Conservation (phyloP, 2,329 filamentous ascomycete genomes). For the Orbilia quercus region DNA sequence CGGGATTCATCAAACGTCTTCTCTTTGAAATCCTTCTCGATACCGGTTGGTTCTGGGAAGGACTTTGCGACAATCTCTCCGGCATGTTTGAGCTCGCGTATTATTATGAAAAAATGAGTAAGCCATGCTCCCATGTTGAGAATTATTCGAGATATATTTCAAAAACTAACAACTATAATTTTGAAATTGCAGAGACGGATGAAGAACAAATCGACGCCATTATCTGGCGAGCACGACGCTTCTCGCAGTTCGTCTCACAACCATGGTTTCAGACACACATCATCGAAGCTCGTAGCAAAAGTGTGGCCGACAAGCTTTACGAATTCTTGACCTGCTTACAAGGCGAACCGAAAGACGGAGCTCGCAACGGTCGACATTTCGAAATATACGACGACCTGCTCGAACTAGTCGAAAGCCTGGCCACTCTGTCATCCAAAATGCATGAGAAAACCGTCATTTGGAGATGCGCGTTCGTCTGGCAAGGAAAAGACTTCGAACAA, state of each 20-base stretch:
- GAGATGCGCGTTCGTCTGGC: constrained; percentile 4
- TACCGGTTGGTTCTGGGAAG: constrained; percentile 39
- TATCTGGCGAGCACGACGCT: constrained; percentile 22
- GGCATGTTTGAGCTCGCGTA: constrained; percentile 1
- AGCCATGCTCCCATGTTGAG: no score
- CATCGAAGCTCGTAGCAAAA: constrained; percentile 17
- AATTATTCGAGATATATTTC: no score
- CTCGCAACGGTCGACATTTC: constrained; percentile 6
- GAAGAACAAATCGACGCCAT: no score
- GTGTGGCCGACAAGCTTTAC: constrained; percentile 24
- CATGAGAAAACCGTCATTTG: constrained; percentile 13
- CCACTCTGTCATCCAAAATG: constrained; percentile 22
- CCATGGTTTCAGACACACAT: constrained; percentile 28
- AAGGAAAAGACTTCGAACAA: neutral
- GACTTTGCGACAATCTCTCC: constrained; percentile 30
- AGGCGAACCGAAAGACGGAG: constrained; percentile 5
- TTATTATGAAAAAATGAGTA: no score
- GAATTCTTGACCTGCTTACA: constrained; percentile 19
- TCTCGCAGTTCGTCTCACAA: constrained; percentile 18
- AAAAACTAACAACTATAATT: no score
- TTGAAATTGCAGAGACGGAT: no score
- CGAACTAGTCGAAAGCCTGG: constrained; percentile 27
- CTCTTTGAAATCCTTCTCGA: constrained; percentile 34
- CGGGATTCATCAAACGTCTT: constrained; percentile 31
- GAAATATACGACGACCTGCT: constrained; percentile 20